phyloP scores from a whole-genome alignment of 2,329 filamentous ascomycete genomes.

The Colletotrichum horii region DNA sequence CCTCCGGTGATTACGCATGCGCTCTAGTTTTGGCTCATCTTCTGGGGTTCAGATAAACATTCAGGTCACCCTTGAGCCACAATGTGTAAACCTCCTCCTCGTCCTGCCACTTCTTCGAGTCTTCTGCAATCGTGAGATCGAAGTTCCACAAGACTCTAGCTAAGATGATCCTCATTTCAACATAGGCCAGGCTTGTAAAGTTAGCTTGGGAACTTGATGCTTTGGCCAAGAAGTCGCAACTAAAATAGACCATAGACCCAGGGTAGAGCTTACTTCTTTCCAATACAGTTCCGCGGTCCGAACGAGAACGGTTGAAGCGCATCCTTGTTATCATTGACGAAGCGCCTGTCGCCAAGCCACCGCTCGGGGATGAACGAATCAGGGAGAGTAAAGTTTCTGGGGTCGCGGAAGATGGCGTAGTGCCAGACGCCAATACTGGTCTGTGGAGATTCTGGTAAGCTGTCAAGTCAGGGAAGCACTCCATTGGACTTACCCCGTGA shows the following conservation, averaged over 20 bases:
- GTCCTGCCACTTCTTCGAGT: conserved; percentile 38
- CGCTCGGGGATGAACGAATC: conserved; percentile 29
- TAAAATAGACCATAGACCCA: neutral
- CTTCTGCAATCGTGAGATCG: conserved; percentile 44
- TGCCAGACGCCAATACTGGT: neutral
- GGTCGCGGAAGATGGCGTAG: neutral
- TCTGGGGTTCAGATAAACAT: conserved; percentile 26
- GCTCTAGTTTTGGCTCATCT: neutral
- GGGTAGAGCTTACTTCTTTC: conserved; percentile 31
- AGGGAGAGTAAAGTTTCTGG: neutral
- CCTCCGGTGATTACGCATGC: neutral
- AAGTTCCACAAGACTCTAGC: conserved; percentile 44
- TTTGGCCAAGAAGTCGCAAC: neutral
- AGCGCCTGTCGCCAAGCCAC: conserved; percentile 31
- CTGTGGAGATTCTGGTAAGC: neutral
- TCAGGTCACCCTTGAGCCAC: conserved; percentile 33
- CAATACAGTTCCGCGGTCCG: conserved; percentile 34
- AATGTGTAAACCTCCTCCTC: conserved; percentile 27
- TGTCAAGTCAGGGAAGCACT: neutral
- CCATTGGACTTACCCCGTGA: conserved; percentile 32
- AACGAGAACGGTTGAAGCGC: conserved; percentile 30
- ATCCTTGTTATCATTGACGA: conserved; percentile 24
- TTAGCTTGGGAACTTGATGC: neutral
- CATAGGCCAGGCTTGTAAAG: neutral
- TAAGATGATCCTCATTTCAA: neutral